Conservation (phyloP, 495 filamentous ascomycete genomes). For the Rusavskia elegans region DNA sequence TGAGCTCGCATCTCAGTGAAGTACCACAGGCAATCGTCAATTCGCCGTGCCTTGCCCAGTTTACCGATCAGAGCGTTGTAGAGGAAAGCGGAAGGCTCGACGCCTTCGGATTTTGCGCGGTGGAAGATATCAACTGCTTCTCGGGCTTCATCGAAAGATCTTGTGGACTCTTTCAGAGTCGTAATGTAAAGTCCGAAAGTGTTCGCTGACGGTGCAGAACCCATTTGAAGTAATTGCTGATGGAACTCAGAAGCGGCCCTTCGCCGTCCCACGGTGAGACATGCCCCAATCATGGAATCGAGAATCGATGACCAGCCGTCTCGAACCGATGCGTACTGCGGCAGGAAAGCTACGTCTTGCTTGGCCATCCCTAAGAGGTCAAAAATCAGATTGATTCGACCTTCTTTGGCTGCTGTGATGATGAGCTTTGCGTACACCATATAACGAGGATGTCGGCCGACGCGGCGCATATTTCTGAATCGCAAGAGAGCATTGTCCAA, state of each 20-base stretch:
- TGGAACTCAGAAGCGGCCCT: conserved; percentile 69
- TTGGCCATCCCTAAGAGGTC: conserved; percentile 81
- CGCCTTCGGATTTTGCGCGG: conserved; percentile 81
- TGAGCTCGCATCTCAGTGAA: conserved; percentile 91
- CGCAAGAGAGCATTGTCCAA: conserved; percentile 67
- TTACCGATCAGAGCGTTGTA: conserved; percentile 99
- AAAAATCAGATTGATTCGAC: conserved; percentile 60
- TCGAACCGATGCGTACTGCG: conserved; percentile 66
- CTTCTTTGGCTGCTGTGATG: conserved; percentile 68
- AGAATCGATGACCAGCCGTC: conserved; percentile 92
- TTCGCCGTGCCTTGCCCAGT: conserved; percentile 89
- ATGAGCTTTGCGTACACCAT: conserved; percentile 94
- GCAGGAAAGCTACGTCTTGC: conserved; percentile 66
- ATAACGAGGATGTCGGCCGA: conserved; percentile 82
- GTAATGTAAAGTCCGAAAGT: conserved; percentile 98
- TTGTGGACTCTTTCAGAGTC: conserved; percentile 86
- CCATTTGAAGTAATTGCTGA: conserved; percentile 74
- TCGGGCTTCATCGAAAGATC: conserved; percentile 92
- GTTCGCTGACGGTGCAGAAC: conserved; percentile 83
- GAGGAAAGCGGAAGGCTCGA: conserved; percentile 88
- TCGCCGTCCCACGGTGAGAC: conserved; percentile 69
- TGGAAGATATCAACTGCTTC: conserved; percentile 96
- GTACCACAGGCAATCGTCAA: conserved; percentile 95
- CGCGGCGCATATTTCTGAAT: conserved; percentile 83
- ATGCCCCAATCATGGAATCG: conserved; percentile 91